Evolutionary conservation across 2,329 filamentous ascomycete genomes (phyloP).

Genomic region (Chalaropsis thielavioides): DNA sequence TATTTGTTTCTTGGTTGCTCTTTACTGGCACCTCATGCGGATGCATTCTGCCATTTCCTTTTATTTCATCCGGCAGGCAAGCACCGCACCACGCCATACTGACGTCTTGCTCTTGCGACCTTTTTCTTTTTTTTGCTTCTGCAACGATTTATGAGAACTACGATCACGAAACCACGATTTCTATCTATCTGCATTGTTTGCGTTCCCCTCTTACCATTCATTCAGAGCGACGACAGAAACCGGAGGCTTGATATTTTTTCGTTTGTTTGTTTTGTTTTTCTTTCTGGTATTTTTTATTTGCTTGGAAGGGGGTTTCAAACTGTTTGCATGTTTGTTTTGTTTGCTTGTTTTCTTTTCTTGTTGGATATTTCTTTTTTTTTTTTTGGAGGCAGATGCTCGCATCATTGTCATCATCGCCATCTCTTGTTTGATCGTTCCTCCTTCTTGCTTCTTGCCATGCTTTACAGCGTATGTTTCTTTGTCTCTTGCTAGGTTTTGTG

Average conservation of each 20-base stretch:
- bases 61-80: neutral
- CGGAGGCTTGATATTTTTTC: neutral
- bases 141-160: constrained; percentile 13
- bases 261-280: neutral
- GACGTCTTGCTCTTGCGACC: neutral
- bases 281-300: constrained; percentile 6
- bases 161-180: constrained; percentile 10
- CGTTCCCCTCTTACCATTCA: neutral
- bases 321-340: neutral
- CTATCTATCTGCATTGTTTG: constrained; percentile 1
- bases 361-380: neutral
- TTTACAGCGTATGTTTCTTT: neutral
- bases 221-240: neutral
- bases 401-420: neutral
- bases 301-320: neutral
- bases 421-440: neutral
- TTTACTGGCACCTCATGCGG: neutral
- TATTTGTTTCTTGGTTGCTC: neutral
- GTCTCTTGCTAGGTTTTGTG: neutral
- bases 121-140: constrained; percentile 5
- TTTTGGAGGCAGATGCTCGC: neutral
- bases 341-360: constrained; percentile 4
- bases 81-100: too few relatives aligned
- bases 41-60: neutral
- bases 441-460: neutral